Percentiles rank a stretch among this genome's conserved stretches.
Conservation (phyloP, 2,329 filamentous ascomycete genomes). For the Onygenales sp. region DNA sequence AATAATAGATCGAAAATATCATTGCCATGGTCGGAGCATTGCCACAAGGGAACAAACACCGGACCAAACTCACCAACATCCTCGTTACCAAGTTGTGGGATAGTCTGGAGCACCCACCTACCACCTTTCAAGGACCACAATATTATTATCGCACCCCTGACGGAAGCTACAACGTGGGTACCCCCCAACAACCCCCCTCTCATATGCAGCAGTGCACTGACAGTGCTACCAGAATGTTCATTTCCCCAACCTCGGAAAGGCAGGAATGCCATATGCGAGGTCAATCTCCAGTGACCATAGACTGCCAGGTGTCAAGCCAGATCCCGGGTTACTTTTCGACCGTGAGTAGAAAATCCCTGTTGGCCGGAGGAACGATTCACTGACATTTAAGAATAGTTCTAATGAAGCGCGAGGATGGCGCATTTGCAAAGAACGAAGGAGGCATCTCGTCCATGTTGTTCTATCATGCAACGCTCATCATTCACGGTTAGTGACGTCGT, state of each 20-base stretch:
- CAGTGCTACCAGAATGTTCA: slow-evolving; percentile 8
- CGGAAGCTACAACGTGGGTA: slow-evolving; percentile 12
- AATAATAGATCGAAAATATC: slow-evolving; percentile 17
- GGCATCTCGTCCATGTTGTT: slow-evolving; percentile 39
- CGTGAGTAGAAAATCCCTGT: slow-evolving; percentile 3
- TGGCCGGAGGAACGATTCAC: not conserved
- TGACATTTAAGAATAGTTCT: slow-evolving; percentile 6
- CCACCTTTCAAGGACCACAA: slow-evolving; percentile 20
- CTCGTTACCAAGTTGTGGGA: slow-evolving; percentile 24
- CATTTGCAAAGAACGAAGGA: slow-evolving; percentile 26
- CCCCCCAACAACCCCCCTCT: not conserved
- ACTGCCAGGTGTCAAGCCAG: slow-evolving; percentile 10
- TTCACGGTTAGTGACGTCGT: slow-evolving; percentile 28
- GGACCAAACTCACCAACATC: slow-evolving; percentile 16
- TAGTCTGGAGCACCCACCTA: slow-evolving; percentile 23
- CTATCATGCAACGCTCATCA: slow-evolving; percentile 43
- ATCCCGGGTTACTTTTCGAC: slow-evolving; percentile 15
- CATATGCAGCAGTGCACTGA: not conserved
- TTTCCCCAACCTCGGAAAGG: slow-evolving; percentile 14
- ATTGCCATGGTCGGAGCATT: slow-evolving; percentile 18
- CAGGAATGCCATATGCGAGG: slow-evolving; percentile 15
- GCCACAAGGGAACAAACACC: slow-evolving; percentile 13
- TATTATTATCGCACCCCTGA: slow-evolving; percentile 22
- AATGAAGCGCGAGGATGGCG: slow-evolving; percentile 9
- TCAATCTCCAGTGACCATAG: slow-evolving; percentile 9